Conservation (phyloP, 176 grass and related monocot genomes). For the Phyllostachys edulis region DNA sequence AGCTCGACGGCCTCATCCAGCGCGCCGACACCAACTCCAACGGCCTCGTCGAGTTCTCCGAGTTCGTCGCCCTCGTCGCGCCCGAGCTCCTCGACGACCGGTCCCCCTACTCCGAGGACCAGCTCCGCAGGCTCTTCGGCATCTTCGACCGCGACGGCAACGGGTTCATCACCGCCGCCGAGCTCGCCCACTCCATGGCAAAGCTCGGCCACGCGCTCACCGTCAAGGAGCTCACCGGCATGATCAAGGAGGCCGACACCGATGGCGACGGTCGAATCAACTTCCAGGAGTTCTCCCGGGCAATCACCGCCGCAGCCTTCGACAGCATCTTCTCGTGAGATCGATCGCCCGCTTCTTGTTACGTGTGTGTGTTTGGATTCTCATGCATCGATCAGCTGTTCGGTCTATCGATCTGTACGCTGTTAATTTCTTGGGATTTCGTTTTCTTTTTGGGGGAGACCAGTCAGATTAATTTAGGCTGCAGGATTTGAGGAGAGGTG, state of each 20-base stretch:
- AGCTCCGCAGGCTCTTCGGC: conserved; percentile 63
- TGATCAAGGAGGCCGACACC: conserved; percentile 95
- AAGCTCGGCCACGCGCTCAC: conserved; percentile 81
- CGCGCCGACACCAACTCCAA: conserved; percentile 78
- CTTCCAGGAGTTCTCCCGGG: conserved; percentile 86
- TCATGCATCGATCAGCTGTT: not conserved
- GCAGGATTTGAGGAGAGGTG: conserved; percentile 10
- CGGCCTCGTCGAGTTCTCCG: conserved; percentile 93
- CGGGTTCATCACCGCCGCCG: conserved; percentile 94
- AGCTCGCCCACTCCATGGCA: conserved; percentile 95
- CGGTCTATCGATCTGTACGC: not conserved
- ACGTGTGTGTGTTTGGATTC: not conserved
- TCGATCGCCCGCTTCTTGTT: too few species aligned
- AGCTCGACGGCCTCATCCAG: conserved; percentile 74
- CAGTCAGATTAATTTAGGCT: conserved; percentile 30
- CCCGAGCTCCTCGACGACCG: conserved; percentile 65
- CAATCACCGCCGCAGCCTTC: conserved; percentile 82
- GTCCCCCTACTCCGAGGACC: conserved; percentile 81
- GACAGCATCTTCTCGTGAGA: conserved; percentile 79
- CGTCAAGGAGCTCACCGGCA: conserved; percentile 83
- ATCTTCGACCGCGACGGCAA: conserved; percentile 92
- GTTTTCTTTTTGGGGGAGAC: not conserved
- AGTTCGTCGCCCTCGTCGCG: conserved; percentile 76
- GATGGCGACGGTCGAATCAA: conserved; percentile 83
- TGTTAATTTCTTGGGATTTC: not conserved